Evolutionary conservation across 2,329 filamentous ascomycete species (phyloP).

Genomic region (Kalaharituber pfeilii): DNA sequence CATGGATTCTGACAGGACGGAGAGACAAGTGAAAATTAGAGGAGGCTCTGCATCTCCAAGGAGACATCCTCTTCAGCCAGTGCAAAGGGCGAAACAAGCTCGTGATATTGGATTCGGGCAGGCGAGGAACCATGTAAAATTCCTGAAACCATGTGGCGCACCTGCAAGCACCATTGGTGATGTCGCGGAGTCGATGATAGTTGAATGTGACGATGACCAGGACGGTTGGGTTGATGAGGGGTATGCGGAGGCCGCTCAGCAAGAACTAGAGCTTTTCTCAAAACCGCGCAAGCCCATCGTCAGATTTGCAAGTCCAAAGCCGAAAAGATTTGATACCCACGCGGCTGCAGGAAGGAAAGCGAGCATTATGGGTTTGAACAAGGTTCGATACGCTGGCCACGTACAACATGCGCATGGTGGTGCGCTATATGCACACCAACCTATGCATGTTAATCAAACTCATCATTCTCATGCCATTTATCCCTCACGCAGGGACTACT

Average conservation of each 20-base stretch:
- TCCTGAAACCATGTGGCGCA: not conserved
- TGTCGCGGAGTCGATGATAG: conserved; percentile 17
- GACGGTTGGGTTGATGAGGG: conserved; percentile 17
- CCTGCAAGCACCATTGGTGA: conserved; percentile 8
- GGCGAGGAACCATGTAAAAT: not conserved
- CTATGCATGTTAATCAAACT: not conserved
- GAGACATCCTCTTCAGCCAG: not conserved
- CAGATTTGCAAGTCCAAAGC: conserved; percentile 12
- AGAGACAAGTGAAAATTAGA: not conserved
- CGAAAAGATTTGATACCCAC: not conserved
- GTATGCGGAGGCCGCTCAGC: conserved; percentile 10
- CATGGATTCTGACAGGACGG: not conserved
- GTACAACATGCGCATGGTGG: not conserved
- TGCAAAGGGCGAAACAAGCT: not conserved
- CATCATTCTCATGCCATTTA: not conserved
- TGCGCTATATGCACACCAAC: not conserved
- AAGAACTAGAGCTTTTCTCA: conserved; percentile 11
- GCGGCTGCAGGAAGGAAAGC: not conserved
- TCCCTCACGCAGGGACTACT: not conserved
- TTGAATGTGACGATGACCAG: conserved; percentile 20
- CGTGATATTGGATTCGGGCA: not conserved
- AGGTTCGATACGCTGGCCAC: not conserved
- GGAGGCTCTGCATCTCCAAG: not conserved
- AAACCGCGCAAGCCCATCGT: conserved; percentile 15
- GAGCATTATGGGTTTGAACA: not conserved